Percentiles rank a stretch among this genome's conserved stretches.
phyloP scores from a whole-genome alignment of 805 yeast species.

The Ogataea haglerorum region DNA sequence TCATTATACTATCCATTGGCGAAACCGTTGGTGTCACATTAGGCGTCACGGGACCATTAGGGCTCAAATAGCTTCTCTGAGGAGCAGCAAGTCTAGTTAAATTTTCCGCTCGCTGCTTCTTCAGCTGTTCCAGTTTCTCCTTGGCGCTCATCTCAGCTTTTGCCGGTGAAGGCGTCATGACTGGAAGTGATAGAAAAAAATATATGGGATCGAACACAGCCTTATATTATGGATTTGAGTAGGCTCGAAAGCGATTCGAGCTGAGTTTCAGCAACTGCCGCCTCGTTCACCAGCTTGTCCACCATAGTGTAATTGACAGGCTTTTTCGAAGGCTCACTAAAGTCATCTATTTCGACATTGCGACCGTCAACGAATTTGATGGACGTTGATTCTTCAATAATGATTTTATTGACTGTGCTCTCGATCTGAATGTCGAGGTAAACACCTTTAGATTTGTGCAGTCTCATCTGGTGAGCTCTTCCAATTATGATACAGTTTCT shows the following conservation, averaged over 20 bases:
- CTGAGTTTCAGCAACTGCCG: neutral
- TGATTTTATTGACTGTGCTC: conserved; percentile 17
- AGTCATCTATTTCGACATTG: conserved; percentile 28
- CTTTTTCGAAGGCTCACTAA: conserved; percentile 22
- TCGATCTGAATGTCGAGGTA: conserved; percentile 14
- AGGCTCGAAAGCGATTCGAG: neutral
- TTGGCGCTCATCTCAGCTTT: conserved; percentile 2
- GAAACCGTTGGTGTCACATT: neutral
- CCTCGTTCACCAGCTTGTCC: neutral
- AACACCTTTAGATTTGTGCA: conserved; percentile 18
- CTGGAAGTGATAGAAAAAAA: neutral
- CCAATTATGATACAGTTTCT: conserved; percentile 17
- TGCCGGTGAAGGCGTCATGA: conserved; percentile 5
- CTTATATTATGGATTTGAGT: neutral
- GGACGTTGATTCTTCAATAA: conserved; percentile 25
- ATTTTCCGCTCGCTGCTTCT: conserved; percentile 10
- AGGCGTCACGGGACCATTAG: conserved; percentile 10
- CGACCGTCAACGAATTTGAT: conserved; percentile 13
- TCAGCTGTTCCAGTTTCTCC: conserved; percentile 9
- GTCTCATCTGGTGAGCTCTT: conserved; percentile 26
- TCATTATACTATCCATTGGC: conserved; percentile 7
- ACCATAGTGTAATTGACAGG: conserved; percentile 18
- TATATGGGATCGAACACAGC: conserved; percentile 10
- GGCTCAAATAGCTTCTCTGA: conserved; percentile 13
- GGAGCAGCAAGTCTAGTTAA: conserved; percentile 4